These are phyloP conservation scores for Suillus subaureus DNA, from an alignment of 768 basidiomycete genomes.

Conservation along the genomic window DNA sequence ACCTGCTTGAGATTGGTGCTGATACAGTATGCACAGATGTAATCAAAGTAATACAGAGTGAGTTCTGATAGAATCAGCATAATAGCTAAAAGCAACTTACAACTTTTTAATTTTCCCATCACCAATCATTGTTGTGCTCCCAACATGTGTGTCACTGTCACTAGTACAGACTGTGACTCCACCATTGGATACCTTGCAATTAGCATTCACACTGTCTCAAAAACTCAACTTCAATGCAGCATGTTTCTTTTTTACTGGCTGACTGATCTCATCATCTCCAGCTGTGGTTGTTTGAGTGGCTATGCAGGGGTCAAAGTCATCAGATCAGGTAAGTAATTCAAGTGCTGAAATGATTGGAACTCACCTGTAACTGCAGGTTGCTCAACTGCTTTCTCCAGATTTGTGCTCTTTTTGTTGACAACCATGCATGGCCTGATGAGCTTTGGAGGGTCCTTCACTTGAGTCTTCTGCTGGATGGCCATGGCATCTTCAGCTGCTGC, in stretches of 20 bases:
- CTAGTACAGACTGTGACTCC: background rate
- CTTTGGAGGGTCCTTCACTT: too few species aligned
- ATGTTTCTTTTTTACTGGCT: background rate
- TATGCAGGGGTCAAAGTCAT: too few species aligned
- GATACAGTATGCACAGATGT: background rate
- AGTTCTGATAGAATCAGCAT: background rate
- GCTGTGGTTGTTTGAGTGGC: background rate
- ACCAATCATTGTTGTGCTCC: background rate
- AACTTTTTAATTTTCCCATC: background rate
- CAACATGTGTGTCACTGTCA: background rate
- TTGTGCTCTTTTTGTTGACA: too few species aligned
- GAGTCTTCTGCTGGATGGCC: too few species aligned
- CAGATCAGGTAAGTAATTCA: too few species aligned
- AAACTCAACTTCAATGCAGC: background rate
- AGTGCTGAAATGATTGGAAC: too few species aligned
- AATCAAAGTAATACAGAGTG: constrained; percentile 1
- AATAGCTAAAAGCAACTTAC: background rate
- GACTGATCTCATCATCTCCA: background rate
- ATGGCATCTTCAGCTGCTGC: too few species aligned
- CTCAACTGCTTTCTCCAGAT: too few species aligned
- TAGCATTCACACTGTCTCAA: background rate
- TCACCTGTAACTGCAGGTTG: too few species aligned
- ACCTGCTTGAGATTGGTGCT: background rate
- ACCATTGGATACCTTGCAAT: background rate
- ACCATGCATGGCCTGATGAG: too few species aligned